A percentile compares a stretch with the other conserved stretches of the same genome.
Evolutionary conservation across 2,329 filamentous ascomycete genomes (phyloP).

Genomic region (Fusarium proliferatum): DNA sequence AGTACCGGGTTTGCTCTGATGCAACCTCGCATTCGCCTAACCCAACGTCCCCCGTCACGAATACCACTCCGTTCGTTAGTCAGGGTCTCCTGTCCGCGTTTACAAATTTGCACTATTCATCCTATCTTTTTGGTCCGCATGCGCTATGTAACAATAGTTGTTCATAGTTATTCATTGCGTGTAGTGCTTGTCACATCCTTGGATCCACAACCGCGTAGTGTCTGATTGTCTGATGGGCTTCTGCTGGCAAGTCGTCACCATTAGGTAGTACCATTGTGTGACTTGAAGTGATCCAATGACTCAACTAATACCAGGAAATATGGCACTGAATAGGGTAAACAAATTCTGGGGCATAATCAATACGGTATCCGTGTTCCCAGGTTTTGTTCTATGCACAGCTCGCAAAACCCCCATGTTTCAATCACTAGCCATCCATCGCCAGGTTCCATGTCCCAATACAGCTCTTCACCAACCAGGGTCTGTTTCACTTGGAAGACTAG

Average conservation of each 20-base stretch:
- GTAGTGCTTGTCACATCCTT: neutral
- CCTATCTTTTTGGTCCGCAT: neutral
- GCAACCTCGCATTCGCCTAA: slow-evolving; percentile 11
- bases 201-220: too few relatives aligned
- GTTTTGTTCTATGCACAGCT: neutral
- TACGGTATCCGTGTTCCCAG: neutral
- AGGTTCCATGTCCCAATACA: neutral
- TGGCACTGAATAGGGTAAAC: neutral
- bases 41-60: neutral
- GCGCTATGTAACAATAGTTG: neutral
- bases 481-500: neutral
- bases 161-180: neutral
- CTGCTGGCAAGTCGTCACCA: neutral
- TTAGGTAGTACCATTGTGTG: neutral
- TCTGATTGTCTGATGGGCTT: neutral
- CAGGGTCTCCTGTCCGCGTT: neutral
- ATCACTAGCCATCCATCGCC: neutral
- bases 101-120: neutral
- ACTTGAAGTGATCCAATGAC: neutral
- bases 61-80: neutral
- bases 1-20: neutral
- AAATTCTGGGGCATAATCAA: neutral
- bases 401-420: neutral
- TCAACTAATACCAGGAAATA: too few relatives aligned
- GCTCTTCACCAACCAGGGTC: neutral